These are phyloP conservation scores for Aspergillus wentii DNA, from an alignment of 495 filamentous ascomycete species.

Conservation along the genomic window DNA sequence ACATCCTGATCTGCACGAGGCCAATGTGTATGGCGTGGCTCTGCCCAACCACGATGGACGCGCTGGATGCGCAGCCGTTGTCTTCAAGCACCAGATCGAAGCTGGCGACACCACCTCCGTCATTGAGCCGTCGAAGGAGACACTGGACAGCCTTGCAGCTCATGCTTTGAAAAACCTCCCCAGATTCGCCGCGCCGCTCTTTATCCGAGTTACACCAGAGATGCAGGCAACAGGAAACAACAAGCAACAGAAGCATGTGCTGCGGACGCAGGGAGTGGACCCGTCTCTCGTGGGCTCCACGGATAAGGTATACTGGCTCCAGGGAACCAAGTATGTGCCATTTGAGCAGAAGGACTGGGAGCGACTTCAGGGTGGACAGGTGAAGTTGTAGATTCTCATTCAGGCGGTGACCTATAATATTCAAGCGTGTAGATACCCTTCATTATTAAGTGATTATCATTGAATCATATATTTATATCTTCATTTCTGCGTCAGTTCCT, in stretches of 20 bases:
- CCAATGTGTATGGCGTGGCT: constrained; percentile 84
- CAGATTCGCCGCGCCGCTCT: constrained; percentile 72
- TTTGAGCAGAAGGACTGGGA: constrained; percentile 68
- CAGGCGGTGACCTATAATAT: too few species aligned
- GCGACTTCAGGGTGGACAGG: constrained; percentile 57
- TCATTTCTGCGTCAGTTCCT: too few species aligned
- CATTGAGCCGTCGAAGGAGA: constrained; percentile 27
- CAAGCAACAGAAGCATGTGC: constrained; percentile 72
- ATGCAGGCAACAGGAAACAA: constrained; percentile 75
- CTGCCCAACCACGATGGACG: constrained; percentile 82
- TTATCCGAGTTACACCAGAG: constrained; percentile 60
- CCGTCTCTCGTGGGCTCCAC: constrained; percentile 46
- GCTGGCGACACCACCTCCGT: constrained; percentile 21
- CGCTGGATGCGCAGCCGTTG: constrained; percentile 75
- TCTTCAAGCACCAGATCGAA: constrained; percentile 43
- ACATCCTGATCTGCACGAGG: constrained; percentile 65
- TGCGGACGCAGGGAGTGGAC: constrained; percentile 73
- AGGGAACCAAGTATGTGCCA: constrained; percentile 57
- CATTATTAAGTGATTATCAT: neutral
- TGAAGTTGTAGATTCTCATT: constrained; percentile 32
- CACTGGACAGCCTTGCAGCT: constrained; percentile 53
- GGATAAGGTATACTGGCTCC: constrained; percentile 69
- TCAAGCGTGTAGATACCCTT: neutral
- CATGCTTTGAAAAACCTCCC: constrained; percentile 60
- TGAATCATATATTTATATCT: neutral